Conservation (phyloP, 2,329 filamentous ascomycete genomes). For the Nigrospora sphaerica region DNA sequence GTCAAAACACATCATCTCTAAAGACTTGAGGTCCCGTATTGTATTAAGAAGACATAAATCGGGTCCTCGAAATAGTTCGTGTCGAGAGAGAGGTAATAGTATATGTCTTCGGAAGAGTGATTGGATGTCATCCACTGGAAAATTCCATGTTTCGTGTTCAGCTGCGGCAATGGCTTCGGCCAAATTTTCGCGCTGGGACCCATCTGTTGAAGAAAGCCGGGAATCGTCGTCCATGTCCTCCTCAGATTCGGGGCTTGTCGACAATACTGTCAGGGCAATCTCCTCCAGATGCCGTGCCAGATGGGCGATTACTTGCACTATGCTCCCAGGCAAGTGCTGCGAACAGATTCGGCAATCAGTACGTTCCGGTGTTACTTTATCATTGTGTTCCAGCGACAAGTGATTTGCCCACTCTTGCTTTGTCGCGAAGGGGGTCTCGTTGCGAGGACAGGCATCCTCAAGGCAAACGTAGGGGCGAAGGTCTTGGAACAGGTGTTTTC, state of each 20-base stretch:
- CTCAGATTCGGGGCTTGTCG: slow-evolving; percentile 4
- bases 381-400: neutral
- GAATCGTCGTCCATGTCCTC: slow-evolving; percentile 5
- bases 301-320: neutral
- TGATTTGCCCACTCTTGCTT: slow-evolving; percentile 2
- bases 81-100: too few species aligned
- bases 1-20: too few species aligned
- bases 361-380: too few species aligned
- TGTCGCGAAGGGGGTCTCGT: neutral
- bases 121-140: too few species aligned
- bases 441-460: neutral
- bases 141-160: neutral
- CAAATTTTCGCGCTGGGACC: neutral
- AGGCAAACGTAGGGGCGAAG: slow-evolving; percentile 5
- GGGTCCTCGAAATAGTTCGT: neutral
- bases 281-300: slow-evolving; percentile 4
- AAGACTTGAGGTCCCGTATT: neutral
- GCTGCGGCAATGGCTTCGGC: neutral
- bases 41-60: neutral
- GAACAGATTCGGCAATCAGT: slow-evolving; percentile 1
- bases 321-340: neutral
- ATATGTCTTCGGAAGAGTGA: too few species aligned
- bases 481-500: slow-evolving; percentile 4
- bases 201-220: slow-evolving; percentile 1
- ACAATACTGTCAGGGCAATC: slow-evolving; percentile 3